Percentiles rank a stretch among this genome's conserved stretches.
These are phyloP conservation scores for Geotrichum restrictum DNA, from an alignment of 1,139 yeast species.

Conservation along the genomic window DNA sequence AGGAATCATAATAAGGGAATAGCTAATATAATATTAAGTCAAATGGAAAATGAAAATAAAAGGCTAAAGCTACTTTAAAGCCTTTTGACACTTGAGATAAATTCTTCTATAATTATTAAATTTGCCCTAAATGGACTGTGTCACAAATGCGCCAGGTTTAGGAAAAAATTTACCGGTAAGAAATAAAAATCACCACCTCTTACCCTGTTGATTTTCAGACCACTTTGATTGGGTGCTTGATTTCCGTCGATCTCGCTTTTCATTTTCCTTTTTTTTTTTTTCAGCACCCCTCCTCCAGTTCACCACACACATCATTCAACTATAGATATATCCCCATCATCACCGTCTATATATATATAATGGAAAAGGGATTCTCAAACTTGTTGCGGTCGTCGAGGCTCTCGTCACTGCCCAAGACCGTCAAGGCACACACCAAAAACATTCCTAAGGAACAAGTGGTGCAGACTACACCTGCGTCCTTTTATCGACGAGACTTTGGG, in stretches of 20 bases:
- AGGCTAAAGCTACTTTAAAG: too few species aligned
- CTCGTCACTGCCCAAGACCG: conserved; percentile 27
- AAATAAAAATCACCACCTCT: too few species aligned
- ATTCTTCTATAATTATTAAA: background rate
- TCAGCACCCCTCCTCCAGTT: background rate
- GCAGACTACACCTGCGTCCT: conserved; percentile 53
- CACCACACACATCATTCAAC: background rate
- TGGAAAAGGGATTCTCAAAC: conserved; percentile 21
- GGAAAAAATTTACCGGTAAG: too few species aligned
- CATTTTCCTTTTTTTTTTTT: conserved; percentile 5
- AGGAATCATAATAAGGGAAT: background rate
- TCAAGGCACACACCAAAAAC: conserved; percentile 22
- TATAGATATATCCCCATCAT: background rate
- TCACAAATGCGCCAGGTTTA: conserved; percentile 3
- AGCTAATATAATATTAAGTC: background rate
- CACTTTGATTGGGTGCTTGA: conserved; percentile 5
- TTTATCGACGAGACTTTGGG: conserved; percentile 61
- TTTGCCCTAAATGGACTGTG: background rate
- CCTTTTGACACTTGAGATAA: too few species aligned
- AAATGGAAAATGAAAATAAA: background rate
- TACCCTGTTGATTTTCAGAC: background rate
- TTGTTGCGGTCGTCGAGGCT: conserved; percentile 35
- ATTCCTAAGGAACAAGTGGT: conserved; percentile 56
- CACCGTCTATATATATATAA: background rate
- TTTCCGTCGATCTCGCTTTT: too few species aligned